phyloP scores from a whole-genome alignment of 805 yeast genomes.

The Komagataella populi region DNA sequence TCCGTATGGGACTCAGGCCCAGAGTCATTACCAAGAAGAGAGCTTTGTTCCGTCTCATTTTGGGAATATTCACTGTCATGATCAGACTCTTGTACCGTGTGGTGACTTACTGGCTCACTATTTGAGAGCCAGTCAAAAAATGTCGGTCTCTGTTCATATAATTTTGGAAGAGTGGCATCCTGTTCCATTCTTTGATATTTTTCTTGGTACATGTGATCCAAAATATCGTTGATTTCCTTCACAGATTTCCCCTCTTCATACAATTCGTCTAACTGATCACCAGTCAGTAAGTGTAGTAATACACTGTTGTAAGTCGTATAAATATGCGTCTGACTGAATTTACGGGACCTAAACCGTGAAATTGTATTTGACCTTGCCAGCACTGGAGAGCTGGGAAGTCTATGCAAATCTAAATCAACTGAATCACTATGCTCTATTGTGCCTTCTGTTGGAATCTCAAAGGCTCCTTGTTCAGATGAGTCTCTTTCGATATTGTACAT shows the following conservation, averaged over 20 bases:
- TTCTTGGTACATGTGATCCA: conserved; percentile 12
- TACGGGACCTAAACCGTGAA: conserved; percentile 14
- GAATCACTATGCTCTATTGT: not conserved
- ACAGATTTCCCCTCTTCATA: conserved; percentile 16
- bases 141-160: not conserved
- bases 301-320: conserved; percentile 20
- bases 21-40: not conserved
- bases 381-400: not conserved
- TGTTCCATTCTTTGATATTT: conserved; percentile 11
- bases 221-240: conserved; percentile 11
- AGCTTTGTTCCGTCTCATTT: not conserved
- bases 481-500: conserved; percentile 6
- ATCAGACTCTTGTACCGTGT: not conserved
- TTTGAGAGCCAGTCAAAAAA: not conserved
- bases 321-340: conserved; percentile 20
- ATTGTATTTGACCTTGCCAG: not conserved
- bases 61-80: not conserved
- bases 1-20: not conserved
- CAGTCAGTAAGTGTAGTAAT: conserved; percentile 17
- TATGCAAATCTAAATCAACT: not conserved
- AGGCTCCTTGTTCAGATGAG: conserved; percentile 3
- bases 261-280: conserved; percentile 13
- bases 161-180: conserved; percentile 5
- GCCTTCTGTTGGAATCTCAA: not conserved
- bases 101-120: not conserved